Conservation (phyloP, 345 rosid genomes). For the Dimocarpus longan region DNA sequence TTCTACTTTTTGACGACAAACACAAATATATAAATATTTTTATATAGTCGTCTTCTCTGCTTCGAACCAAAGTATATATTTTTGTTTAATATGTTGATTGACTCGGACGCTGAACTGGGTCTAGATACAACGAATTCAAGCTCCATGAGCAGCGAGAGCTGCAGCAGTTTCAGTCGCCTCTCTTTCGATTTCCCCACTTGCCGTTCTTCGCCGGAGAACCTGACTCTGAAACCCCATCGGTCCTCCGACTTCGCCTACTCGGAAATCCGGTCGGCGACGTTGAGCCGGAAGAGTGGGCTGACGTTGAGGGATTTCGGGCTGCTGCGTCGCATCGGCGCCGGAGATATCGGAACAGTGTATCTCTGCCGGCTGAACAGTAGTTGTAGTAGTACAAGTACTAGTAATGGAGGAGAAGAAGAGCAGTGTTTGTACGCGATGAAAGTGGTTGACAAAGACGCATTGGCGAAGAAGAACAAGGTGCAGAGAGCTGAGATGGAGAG, state of each 20-base stretch:
- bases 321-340: conserved; percentile 74
- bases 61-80: not conserved
- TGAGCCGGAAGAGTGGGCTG: conserved; percentile 45
- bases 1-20: conserved; percentile 6
- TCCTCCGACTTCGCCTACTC: conserved; percentile 86
- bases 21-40: too few species aligned
- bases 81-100: conserved; percentile 34
- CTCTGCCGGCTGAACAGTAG: conserved; percentile 57
- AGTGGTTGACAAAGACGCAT: conserved; percentile 78
- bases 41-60: not conserved
- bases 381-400: too few species aligned
- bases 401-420: conserved; percentile 11
- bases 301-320: conserved; percentile 76
- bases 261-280: conserved; percentile 56
- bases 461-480: conserved; percentile 71
- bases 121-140: conserved; percentile 50
- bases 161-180: conserved; percentile 70
- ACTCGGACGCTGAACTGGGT: conserved; percentile 48
- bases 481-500: conserved; percentile 87
- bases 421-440: conserved; percentile 77
- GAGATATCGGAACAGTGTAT: conserved; percentile 90
- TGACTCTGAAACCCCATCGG: conserved; percentile 68
- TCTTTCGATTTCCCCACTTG: conserved; percentile 64
- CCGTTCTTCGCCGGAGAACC: conserved; percentile 38
- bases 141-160: conserved; percentile 73